A percentile compares a stretch with the other conserved stretches of the same genome.
Conservation (phyloP, 208 protist species). For the Acanthamoeba rhysodes region DNA sequence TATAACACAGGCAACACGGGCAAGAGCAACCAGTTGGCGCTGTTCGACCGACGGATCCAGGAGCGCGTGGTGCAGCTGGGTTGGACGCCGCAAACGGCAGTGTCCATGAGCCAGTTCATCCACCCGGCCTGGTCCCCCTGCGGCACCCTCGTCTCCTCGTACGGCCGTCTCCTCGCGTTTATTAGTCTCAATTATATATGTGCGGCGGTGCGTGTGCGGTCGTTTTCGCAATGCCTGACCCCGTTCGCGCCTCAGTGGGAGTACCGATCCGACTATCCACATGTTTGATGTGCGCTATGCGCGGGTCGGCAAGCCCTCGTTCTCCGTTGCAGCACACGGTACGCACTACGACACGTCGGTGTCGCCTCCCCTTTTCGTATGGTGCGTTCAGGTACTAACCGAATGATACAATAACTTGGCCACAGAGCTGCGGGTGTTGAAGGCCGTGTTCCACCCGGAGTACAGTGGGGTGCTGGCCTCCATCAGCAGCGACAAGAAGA, state of each 20-base stretch:
- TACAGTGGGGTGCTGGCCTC: slow-evolving; percentile 47
- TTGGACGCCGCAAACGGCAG: background rate
- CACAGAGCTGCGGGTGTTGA: background rate
- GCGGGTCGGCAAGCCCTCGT: background rate
- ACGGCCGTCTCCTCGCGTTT: background rate
- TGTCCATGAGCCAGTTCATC: slow-evolving; percentile 31
- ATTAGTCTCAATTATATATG: no score
- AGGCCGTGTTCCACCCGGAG: slow-evolving; percentile 40
- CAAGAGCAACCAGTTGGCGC: slow-evolving; percentile 7
- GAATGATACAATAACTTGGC: background rate
- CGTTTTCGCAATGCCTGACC: no score
- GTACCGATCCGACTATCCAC: slow-evolving; percentile 1
- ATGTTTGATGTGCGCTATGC: slow-evolving; percentile 28
- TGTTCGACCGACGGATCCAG: slow-evolving; percentile 4
- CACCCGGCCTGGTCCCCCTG: slow-evolving; percentile 30
- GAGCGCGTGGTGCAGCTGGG: background rate
- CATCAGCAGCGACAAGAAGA: slow-evolving; percentile 58
- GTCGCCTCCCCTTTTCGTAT: no score
- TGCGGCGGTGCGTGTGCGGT: background rate
- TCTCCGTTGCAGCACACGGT: slow-evolving; percentile 19
- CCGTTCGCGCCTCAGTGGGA: background rate
- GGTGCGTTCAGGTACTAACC: no score
- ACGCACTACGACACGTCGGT: background rate
- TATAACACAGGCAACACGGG: background rate
- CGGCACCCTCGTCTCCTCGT: slow-evolving; percentile 22